Base-by-base conservation (phyloP, 1,139 yeast genomes). In the Hemisphaericaspora xylofermentans region DNA sequence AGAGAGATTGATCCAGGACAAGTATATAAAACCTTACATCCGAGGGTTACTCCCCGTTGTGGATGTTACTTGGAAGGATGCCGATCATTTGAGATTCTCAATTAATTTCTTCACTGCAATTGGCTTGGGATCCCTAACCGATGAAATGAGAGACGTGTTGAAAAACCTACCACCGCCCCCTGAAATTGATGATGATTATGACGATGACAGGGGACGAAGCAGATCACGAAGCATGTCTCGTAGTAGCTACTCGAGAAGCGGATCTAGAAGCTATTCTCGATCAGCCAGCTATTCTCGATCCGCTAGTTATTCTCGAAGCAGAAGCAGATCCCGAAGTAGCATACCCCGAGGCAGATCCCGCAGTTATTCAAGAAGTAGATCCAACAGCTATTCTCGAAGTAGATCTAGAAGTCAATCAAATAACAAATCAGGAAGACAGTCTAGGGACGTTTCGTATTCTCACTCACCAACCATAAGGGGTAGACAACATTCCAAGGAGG, bases 61-160 rank as follows among this genome's bases (percentile, higher is more conserved):
- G 36, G 62, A 48, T 44, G 63, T 47, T 55, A 66, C 52, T 69
- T 79, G 28, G 68, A 65, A 38, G 17, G 72, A 75, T 48, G 68
- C 76, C 0, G 88, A 84, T n/a, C 71, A 82, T 43, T 65, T 83
- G 10, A 67, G 94, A 44, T 93, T 89, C 58, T 78, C 95, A 2
- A 88, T 91, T 57, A 93, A 93, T 56, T 93, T 76, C 58, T 93
- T 91, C 63, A 91, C 98, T 0, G 96, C 97, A 1, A 88, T 93
- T 50, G 95, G 95, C 0, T 61, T 91, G 41, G 98, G 98, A 37
- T 74, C 76, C 2, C 58, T 93, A 44, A 91, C 98, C 0, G 96
- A 88, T 37, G 76, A 68, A 9, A 85, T 89, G 95, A 76, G 98
- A 62, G 73, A 68, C 9, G 71, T 68, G 12, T 64, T 87, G 45